Conservation (phyloP, 23 red algal species). For the Agarophyton chilense region DNA sequence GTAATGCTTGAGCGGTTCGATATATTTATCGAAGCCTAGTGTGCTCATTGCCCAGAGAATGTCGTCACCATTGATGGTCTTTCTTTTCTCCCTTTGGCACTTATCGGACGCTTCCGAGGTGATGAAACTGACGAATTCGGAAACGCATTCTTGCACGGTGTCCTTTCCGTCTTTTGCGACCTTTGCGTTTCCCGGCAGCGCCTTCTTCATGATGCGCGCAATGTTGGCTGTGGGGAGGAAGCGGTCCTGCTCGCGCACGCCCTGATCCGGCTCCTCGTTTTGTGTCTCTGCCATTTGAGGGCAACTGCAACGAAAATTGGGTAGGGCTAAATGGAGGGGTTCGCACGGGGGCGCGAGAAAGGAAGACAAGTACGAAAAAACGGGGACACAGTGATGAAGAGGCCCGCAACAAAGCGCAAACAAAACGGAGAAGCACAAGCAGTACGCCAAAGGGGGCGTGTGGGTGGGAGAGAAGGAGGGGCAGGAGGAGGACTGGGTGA, state of each 20-base stretch:
- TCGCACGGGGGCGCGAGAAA: no score
- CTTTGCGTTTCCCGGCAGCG: constrained; percentile 87
- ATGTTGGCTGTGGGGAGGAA: constrained; percentile 98
- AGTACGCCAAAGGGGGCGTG: no score
- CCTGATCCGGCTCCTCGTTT: constrained; percentile 54
- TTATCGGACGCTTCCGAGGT: constrained; percentile 98
- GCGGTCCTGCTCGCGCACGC: constrained; percentile 83
- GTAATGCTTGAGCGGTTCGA: constrained; percentile 92
- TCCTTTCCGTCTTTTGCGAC: constrained; percentile 96
- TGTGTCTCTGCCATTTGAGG: constrained; percentile 26
- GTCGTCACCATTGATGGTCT: constrained; percentile 99
- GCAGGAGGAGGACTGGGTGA: no score
- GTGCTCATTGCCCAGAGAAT: constrained; percentile 98
- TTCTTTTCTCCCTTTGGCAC: constrained; percentile 95
- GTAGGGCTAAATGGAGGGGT: no score
- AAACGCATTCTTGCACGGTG: constrained; percentile 93
- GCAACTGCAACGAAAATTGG: background rate
- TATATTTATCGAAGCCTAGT: constrained; percentile 96
- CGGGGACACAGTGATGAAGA: no score
- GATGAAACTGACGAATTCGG: constrained; percentile 98
- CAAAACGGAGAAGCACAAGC: no score
- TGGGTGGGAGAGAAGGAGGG: no score
- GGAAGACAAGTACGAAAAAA: no score
- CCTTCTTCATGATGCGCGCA: constrained; percentile 90
- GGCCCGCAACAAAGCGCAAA: no score